A percentile compares a stretch with the other conserved stretches of the same genome.
Evolutionary conservation across 2,329 filamentous ascomycete species (phyloP).

Genomic region (Microsporum audouinii): DNA sequence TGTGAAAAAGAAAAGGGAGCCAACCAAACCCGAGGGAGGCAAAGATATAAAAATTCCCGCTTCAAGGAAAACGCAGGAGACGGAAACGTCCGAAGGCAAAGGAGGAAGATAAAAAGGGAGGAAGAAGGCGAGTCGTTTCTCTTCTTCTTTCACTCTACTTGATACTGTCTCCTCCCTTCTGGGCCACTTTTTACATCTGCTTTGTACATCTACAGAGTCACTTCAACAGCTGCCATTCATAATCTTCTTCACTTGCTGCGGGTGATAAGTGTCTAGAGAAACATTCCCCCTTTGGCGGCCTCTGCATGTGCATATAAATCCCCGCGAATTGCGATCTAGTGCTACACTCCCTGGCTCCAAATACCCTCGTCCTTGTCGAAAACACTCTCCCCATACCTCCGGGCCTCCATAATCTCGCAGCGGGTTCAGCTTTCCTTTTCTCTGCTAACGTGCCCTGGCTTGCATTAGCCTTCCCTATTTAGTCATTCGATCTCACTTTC

Average conservation of each 20-base stretch:
- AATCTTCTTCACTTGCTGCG: background rate
- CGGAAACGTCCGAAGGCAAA: background rate
- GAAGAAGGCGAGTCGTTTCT: background rate
- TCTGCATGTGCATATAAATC: constrained; percentile 3
- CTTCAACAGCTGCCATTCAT: background rate
- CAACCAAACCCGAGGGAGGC: background rate
- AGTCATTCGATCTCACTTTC: background rate
- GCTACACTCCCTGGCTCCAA: background rate
- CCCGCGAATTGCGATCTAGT: background rate
- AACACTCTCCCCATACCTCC: background rate
- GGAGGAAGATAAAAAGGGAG: background rate
- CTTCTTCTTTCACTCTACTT: background rate
- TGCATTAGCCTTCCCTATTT: constrained; percentile 3
- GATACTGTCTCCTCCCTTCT: background rate
- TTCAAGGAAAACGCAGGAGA: background rate
- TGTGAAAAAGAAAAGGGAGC: background rate
- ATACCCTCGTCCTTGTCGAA: background rate
- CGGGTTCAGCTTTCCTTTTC: background rate
- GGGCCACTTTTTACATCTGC: background rate
- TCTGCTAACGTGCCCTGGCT: background rate
- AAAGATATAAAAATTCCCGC: background rate
- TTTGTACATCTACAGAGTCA: background rate
- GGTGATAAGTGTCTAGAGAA: background rate
- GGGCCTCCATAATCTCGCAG: constrained; percentile 1
- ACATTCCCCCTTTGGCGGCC: background rate